A percentile compares a stretch with the other conserved stretches of the same genome.
phyloP scores from a whole-genome alignment of 202 grass and related monocot species.

The Bolboschoenoplectus hybrid region DNA sequence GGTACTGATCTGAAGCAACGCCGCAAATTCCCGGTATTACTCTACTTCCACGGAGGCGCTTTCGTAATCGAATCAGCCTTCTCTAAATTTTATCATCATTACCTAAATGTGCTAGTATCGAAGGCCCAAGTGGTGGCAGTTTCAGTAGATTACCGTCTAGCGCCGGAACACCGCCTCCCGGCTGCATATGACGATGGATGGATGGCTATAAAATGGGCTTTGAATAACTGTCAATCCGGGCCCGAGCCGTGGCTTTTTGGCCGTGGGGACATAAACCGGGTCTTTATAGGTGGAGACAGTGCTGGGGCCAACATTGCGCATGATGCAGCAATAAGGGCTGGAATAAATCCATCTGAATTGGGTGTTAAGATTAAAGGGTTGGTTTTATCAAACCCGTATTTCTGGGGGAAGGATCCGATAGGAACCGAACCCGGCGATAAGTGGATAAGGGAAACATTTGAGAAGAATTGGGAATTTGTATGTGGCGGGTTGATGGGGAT shows the following conservation, averaged over 20 bases:
- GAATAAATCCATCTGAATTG: not conserved
- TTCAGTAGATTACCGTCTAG: slow-evolving; percentile 63
- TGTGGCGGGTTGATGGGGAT: slow-evolving; percentile 47
- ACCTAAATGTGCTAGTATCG: slow-evolving; percentile 47
- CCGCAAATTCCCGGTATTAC: slow-evolving; percentile 47
- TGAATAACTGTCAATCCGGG: slow-evolving; percentile 28
- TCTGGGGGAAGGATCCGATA: slow-evolving; percentile 49
- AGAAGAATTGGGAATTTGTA: slow-evolving; percentile 53
- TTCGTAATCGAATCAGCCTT: slow-evolving; percentile 49
- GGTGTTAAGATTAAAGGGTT: slow-evolving; percentile 42
- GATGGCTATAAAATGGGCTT: slow-evolving; percentile 48
- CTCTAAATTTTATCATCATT: slow-evolving; percentile 44
- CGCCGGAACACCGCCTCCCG: slow-evolving; percentile 70
- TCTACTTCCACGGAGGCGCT: slow-evolving; percentile 59
- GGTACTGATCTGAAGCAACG: not conserved
- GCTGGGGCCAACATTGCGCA: slow-evolving; percentile 59
- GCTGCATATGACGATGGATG: slow-evolving; percentile 51
- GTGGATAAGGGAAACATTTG: slow-evolving; percentile 30
- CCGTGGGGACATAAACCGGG: slow-evolving; percentile 45
- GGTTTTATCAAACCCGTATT: slow-evolving; percentile 46
- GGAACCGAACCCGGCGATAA: slow-evolving; percentile 30
- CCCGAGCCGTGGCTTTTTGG: slow-evolving; percentile 46
- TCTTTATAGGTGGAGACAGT: slow-evolving; percentile 72
- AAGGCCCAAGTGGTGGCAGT: slow-evolving; percentile 37
- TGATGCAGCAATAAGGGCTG: slow-evolving; percentile 41